These are phyloP conservation scores for Rickenella mellea DNA, from an alignment of 768 basidiomycete species.

Conservation along the genomic window DNA sequence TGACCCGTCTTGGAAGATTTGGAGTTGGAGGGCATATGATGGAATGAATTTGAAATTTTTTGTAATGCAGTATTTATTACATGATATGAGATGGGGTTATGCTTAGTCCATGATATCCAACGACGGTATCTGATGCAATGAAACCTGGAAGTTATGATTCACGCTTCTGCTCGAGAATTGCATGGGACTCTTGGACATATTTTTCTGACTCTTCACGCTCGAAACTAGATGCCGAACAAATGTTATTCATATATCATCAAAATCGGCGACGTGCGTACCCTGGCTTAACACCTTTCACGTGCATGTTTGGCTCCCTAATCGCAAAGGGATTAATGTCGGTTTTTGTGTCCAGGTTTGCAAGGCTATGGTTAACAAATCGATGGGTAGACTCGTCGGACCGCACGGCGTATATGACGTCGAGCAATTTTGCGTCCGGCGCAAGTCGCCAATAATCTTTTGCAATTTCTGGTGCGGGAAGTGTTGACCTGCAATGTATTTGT, in stretches of 20 bases:
- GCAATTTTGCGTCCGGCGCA: constrained; percentile 55
- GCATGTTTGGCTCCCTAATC: constrained; percentile 81
- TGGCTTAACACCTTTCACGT: constrained; percentile 64
- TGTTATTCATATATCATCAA: background rate
- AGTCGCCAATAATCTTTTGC: constrained; percentile 96
- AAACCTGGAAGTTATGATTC: no score
- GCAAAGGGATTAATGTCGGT: constrained; percentile 89
- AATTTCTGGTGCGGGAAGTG: constrained; percentile 73
- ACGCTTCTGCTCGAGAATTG: constrained; percentile 31
- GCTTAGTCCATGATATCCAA: constrained; percentile 25
- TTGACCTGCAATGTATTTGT: constrained; percentile 39
- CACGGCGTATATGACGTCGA: constrained; percentile 87
- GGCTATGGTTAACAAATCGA: constrained; percentile 90
- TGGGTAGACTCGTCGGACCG: constrained; percentile 91
- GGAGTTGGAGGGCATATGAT: no score
- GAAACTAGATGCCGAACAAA: constrained; percentile 37
- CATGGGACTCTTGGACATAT: constrained; percentile 54
- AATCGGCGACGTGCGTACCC: constrained; percentile 38
- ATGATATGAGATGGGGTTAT: constrained; percentile 36
- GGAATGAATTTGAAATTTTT: no score
- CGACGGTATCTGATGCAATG: background rate
- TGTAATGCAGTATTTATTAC: no score
- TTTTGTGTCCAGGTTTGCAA: constrained; percentile 72
- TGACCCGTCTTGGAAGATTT: no score
- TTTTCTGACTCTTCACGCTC: constrained; percentile 57